Evolutionary conservation across 192 early-diverging fungal genomes (phyloP), one percentile per base, ranked within the genome.

Genomic region (Geosiphon pyriformis): DNA sequence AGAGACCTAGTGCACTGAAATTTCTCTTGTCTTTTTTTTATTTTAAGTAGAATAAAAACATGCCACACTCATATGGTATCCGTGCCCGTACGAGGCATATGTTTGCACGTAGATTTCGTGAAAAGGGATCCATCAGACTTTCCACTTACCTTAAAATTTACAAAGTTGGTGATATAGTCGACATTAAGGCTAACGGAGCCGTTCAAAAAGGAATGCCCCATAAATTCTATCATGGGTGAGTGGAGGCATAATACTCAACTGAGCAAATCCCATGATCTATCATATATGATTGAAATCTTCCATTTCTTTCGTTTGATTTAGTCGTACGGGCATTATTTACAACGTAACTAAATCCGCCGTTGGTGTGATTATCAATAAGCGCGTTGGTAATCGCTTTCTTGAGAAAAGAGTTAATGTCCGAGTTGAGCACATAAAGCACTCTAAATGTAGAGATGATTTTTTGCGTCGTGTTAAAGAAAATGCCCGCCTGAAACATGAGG

Each of bases 161-260:
- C 92, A 95, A 95, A 87, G 92, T 96, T 59, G 96, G 96, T 60
- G 96, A 98, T 79, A 95, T 98, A 68, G 96, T 98, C 67, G 96
- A 98, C 82, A 94, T 98, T 85, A 96, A 95, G 89, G 95, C 92
- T 67, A 94, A 97, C 85, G 94, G 91, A 82, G 94, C 96, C 72
- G 80, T 96, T 80, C 96, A 98, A 84, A 95, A 95, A 89, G 96
- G 96, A 82, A 91, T 98, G 90, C 96, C 96, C 73, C 96, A 98
- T 92, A 98, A 97, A 89, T 98, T 89, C 90, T 98, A 98, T 89
- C 96, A 98, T 83, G 94, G 93, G 88, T 89, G 37, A 42, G 37
- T 10, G 37, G 37, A 42, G 6, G 15, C 37, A 76, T 42, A 10
- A 42, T 10, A 42, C 15, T 15, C 6, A 42, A 10, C 15, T 42